Percentiles rank a stretch among this genome's conserved stretches.
phyloP scores from a whole-genome alignment of 73 alveolate species.

The Paramecium sexaurelia region DNA sequence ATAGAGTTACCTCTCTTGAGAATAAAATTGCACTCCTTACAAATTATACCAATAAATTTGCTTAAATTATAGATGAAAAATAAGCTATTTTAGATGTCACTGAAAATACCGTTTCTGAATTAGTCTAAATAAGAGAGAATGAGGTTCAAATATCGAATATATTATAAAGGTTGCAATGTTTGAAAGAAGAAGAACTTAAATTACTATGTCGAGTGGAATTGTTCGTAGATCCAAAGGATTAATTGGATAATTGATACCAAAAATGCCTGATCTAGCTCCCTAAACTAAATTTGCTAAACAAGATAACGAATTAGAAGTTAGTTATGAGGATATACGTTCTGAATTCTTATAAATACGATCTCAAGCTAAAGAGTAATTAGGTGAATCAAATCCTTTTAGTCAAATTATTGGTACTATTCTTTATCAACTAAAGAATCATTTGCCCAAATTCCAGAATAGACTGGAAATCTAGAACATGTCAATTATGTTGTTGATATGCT shows the following conservation, averaged over 20 bases:
- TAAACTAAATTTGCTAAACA: conserved; percentile 38
- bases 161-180: background rate
- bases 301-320: background rate
- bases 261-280: background rate
- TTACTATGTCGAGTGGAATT: background rate
- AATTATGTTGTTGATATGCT: background rate
- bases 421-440: background rate
- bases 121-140: background rate
- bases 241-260: conserved; percentile 21
- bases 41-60: background rate
- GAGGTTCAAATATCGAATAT: background rate
- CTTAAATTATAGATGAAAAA: background rate
- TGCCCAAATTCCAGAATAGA: background rate
- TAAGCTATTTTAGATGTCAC: background rate
- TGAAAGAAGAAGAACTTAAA: background rate
- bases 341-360: background rate
- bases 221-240: conserved; percentile 9
- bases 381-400: background rate
- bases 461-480: conserved; percentile 31
- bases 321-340: background rate
- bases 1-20: background rate
- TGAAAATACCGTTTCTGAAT: conserved; percentile 1
- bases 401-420: background rate
- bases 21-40: background rate
- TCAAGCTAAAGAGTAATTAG: background rate